Conservation (phyloP, 2,329 filamentous ascomycete species). For the Alternaria sp. region DNA sequence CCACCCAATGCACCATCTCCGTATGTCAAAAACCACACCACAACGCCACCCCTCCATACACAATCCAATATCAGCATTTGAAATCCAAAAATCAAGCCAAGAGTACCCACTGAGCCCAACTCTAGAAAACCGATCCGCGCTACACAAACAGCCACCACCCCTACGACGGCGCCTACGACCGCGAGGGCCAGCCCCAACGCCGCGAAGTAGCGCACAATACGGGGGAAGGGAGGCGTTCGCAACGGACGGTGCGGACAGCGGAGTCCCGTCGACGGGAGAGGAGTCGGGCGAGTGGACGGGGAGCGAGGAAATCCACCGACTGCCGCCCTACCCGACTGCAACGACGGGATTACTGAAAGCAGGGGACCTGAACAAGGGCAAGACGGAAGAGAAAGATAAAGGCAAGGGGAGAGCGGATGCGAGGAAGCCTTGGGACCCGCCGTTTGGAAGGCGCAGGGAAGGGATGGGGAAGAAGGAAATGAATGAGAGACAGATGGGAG, state of each 20-base stretch:
- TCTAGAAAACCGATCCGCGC: slow-evolving; percentile 23
- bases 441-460: slow-evolving; percentile 24
- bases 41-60: too few species aligned
- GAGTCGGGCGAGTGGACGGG: neutral
- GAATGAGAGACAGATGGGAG: too few species aligned
- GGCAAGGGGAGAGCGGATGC: neutral
- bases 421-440: slow-evolving; percentile 40
- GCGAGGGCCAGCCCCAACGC: neutral
- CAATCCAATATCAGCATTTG: too few species aligned
- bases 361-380: neutral
- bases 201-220: neutral
- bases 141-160: slow-evolving; percentile 17
- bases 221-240: neutral
- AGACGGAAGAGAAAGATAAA: neutral
- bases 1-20: neutral
- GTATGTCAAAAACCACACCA: neutral
- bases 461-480: neutral
- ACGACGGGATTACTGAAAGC: neutral
- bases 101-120: slow-evolving; percentile 12
- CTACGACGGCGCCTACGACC: slow-evolving; percentile 17
- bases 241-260: slow-evolving; percentile 19
- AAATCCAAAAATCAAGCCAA: neutral
- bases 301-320: slow-evolving; percentile 4
- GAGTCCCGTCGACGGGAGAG: slow-evolving; percentile 6
- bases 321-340: neutral